Percentiles rank a stretch among this genome's conserved stretches.
Conservation (phyloP, 2,329 filamentous ascomycete species). For the Nakataea oryzae region DNA sequence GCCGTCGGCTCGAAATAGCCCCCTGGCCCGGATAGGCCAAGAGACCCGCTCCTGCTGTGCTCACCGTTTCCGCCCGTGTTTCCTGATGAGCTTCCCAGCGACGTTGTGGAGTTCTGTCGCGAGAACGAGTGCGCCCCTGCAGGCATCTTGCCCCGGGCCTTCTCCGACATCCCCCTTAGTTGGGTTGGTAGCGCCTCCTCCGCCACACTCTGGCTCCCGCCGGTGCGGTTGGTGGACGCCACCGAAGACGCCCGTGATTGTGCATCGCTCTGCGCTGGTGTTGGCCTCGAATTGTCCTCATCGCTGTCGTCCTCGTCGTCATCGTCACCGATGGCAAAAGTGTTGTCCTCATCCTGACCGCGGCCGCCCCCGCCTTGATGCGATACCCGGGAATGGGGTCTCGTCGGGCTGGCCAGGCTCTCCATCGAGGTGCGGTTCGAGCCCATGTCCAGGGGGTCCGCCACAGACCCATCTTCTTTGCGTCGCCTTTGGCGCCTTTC, state of each 20-base stretch:
- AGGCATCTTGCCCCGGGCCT: slow-evolving; percentile 91
- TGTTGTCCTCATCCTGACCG: slow-evolving; percentile 67
- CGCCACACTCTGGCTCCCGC: slow-evolving; percentile 14
- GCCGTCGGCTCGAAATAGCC: slow-evolving; percentile 64
- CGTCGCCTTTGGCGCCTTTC: slow-evolving; percentile 63
- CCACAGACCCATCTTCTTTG: slow-evolving; percentile 48
- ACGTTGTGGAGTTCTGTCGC: slow-evolving; percentile 80
- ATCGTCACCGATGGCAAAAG: slow-evolving; percentile 86
- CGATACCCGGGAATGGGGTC: slow-evolving; percentile 44
- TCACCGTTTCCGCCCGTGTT: slow-evolving; percentile 1
- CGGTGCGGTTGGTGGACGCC: slow-evolving; percentile 27
- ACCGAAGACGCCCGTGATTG: slow-evolving; percentile 59
- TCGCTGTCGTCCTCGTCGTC: slow-evolving; percentile 58
- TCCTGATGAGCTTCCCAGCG: slow-evolving; percentile 53
- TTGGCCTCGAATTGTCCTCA: slow-evolving; percentile 38
- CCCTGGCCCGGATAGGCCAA: background rate
- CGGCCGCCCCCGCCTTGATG: slow-evolving; percentile 44
- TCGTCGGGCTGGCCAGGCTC: slow-evolving; percentile 53
- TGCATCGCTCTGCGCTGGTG: slow-evolving; percentile 50
- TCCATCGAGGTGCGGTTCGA: slow-evolving; percentile 56
- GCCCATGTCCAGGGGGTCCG: slow-evolving; percentile 35
- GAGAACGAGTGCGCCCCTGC: slow-evolving; percentile 75
- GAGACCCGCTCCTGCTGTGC: background rate
- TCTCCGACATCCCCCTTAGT: slow-evolving; percentile 89
- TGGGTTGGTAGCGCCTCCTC: slow-evolving; percentile 79